Conservation (phyloP, 1,139 yeast genomes). For the Taphrina sp. region DNA sequence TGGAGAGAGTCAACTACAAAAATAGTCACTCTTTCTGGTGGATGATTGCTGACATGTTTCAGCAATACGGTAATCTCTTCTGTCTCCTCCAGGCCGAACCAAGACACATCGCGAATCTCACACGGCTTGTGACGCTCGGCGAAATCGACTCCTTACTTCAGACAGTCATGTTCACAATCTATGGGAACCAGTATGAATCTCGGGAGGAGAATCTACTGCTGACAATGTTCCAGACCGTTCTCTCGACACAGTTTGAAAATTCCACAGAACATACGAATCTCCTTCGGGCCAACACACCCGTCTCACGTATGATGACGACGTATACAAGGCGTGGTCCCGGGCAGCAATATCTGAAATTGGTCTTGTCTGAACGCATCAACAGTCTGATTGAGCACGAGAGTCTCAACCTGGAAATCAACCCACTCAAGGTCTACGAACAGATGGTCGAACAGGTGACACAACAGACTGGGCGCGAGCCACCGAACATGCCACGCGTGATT, state of each 20-base stretch:
- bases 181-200: slow-evolving; percentile 50
- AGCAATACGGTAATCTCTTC: slow-evolving; percentile 46
- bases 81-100: slow-evolving; percentile 49
- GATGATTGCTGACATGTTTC: background rate
- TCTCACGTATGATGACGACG: slow-evolving; percentile 50
- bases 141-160: slow-evolving; percentile 48
- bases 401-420: slow-evolving; percentile 45
- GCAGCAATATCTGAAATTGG: slow-evolving; percentile 47
- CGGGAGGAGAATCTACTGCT: slow-evolving; percentile 48
- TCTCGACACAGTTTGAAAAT: slow-evolving; percentile 47
- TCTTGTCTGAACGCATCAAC: slow-evolving; percentile 44
- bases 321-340: slow-evolving; percentile 50
- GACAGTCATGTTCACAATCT: slow-evolving; percentile 50
- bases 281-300: slow-evolving; percentile 49
- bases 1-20: no score
- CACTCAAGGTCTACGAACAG: slow-evolving; percentile 46
- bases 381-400: slow-evolving; percentile 43
- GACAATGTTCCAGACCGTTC: slow-evolving; percentile 47
- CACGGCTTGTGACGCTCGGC: slow-evolving; percentile 46
- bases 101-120: slow-evolving; percentile 46
- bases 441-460: slow-evolving; percentile 31
- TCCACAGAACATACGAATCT: slow-evolving; percentile 47
- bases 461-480: slow-evolving; percentile 32
- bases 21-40: no score
- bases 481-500: slow-evolving; percentile 37